phyloP scores from a whole-genome alignment of 2,329 filamentous ascomycete species.

The Penicillium sp. region DNA sequence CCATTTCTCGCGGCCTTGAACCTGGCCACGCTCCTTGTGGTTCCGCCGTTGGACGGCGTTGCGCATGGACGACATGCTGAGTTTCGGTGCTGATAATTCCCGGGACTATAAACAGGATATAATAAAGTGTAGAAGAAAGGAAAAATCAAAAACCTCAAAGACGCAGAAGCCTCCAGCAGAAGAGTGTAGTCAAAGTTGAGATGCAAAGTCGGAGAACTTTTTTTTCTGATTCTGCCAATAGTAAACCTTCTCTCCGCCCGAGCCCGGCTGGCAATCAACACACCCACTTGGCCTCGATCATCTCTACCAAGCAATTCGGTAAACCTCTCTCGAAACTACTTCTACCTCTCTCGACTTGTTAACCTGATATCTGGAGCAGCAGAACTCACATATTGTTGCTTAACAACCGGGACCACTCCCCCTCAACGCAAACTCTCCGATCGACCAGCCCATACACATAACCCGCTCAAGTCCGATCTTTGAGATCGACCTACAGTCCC shows the following conservation, averaged over 20 bases:
- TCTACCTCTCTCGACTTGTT: background rate
- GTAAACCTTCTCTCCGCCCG: slow-evolving; percentile 23
- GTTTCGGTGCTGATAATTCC: background rate
- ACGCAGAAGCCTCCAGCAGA: background rate
- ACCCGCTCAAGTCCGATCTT: slow-evolving; percentile 18
- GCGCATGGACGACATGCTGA: slow-evolving; percentile 56
- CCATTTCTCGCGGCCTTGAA: slow-evolving; percentile 76
- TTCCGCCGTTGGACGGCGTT: slow-evolving; percentile 73
- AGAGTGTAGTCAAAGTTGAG: slow-evolving; percentile 4
- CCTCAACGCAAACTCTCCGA: background rate
- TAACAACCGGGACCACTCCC: background rate
- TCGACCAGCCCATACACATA: slow-evolving; percentile 12
- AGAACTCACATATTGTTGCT: background rate
- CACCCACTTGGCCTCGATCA: slow-evolving; percentile 11
- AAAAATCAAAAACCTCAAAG: background rate
- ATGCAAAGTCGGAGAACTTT: slow-evolving; percentile 18
- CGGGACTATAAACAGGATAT: background rate
- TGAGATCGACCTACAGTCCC: slow-evolving; percentile 17
- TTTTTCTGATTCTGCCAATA: slow-evolving; percentile 23
- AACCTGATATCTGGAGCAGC: background rate
- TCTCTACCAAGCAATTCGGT: background rate
- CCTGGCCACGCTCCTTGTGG: slow-evolving; percentile 87
- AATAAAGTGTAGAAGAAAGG: background rate
- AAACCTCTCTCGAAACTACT: background rate
- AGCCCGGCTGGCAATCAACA: slow-evolving; percentile 25